These are phyloP conservation scores for Podosphaera leucotricha DNA, from an alignment of 2,329 filamentous ascomycete genomes.

Conservation along the genomic window DNA sequence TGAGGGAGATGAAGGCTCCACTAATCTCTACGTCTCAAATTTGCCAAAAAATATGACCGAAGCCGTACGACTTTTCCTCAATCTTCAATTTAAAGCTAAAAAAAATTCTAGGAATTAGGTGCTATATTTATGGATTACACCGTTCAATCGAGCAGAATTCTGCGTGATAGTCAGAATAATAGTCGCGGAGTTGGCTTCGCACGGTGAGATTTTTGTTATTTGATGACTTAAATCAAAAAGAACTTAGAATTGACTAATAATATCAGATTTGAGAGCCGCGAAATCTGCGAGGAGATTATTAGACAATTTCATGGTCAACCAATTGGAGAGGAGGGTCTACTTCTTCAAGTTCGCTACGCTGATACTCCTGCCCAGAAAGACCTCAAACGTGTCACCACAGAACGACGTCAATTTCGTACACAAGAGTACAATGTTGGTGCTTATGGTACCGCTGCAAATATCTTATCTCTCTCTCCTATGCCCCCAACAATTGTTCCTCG, in stretches of 20 bases:
- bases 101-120: slow-evolving; percentile 37
- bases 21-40: slow-evolving; percentile 96
- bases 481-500: slow-evolving; percentile 13
- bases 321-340: slow-evolving; percentile 54
- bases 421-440: slow-evolving; percentile 75
- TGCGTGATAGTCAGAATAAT: slow-evolving; percentile 73
- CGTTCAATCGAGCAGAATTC: slow-evolving; percentile 84
- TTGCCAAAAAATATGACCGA: slow-evolving; percentile 82
- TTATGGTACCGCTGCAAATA: slow-evolving; percentile 27
- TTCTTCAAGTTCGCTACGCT: slow-evolving; percentile 85
- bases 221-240: not conserved
- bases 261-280: slow-evolving; percentile 62
- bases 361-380: slow-evolving; percentile 93
- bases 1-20: slow-evolving; percentile 69
- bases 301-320: slow-evolving; percentile 59
- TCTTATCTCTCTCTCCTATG: slow-evolving; percentile 28
- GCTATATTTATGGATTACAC: slow-evolving; percentile 58
- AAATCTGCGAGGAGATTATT: slow-evolving; percentile 78
- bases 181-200: slow-evolving; percentile 95
- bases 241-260: slow-evolving; percentile 5
- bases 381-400: slow-evolving; percentile 84
- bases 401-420: slow-evolving; percentile 83
- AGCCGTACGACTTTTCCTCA: slow-evolving; percentile 33
- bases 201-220: slow-evolving; percentile 43
- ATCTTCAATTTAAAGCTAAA: slow-evolving; percentile 7